Evolutionary conservation across 805 yeast genomes (phyloP), one percentile per base, ranked within the genome.

Genomic region (Candida suzukii): DNA sequence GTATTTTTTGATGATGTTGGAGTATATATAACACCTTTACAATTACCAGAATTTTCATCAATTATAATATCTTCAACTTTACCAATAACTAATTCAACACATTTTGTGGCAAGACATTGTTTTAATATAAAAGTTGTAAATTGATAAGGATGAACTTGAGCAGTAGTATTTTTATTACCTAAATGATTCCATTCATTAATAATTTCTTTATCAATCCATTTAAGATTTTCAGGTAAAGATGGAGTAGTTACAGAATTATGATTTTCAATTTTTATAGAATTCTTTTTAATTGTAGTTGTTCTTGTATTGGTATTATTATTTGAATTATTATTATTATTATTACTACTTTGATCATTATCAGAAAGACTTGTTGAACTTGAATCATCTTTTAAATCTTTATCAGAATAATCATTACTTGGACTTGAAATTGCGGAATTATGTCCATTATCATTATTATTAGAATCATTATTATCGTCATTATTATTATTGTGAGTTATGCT

Each of bases 91-190:
- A 93, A 66, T 51, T 85, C 93, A n/a, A 90, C 85, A 17, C 84
- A 78, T 9, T 93, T 95, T 2, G 83, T 66, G 49, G 83, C 88
- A 50, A 84, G 76, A 38, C 95, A 95, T 55, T 86, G 83, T 48
- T 78, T 76, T 46, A 91, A 64, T 11, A 91, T 68, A 56, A 76
- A 85, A 41, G 83, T 83, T n/a, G 98, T 91, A 63, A 93, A 90
- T 56, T 83, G 83, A 64, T 83, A 88, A 2, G 99, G 98, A 58
- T 91, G 97, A 6, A 93, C 96, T 63, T 93, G 98, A 0, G 97
- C 98, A 1, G 97, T 91, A 13, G 95, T 80, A 46, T 83, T 90
- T 25, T 76, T 73, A 19, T 85, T 91, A 25, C 98, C 97, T 39
- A 91, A 63, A 9, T 77, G 73, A 2, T 90, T 78, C 81, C 95